Percentiles rank a stretch among this genome's conserved stretches.
These are phyloP conservation scores for Suhomyces prunicola DNA, from an alignment of 805 yeast genomes.

Conservation along the genomic window DNA sequence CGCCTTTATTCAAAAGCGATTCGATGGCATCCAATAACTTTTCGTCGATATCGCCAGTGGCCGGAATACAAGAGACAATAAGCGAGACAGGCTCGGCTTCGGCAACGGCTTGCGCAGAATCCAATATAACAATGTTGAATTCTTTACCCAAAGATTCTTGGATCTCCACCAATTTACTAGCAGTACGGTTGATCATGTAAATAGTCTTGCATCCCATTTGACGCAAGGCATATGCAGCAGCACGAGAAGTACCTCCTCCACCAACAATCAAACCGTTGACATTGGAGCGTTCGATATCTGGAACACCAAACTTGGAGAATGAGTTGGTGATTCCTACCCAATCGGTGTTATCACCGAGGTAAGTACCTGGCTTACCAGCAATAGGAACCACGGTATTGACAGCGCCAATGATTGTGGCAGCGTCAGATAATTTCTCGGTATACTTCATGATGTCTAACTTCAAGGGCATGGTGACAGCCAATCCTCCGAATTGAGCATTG, in stretches of 20 bases:
- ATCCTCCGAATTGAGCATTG: slow-evolving; percentile 74
- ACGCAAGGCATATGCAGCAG: slow-evolving; percentile 85
- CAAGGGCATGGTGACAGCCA: slow-evolving; percentile 91
- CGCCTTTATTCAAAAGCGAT: slow-evolving; percentile 42
- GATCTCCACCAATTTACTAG: slow-evolving; percentile 58
- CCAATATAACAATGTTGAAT: slow-evolving; percentile 58
- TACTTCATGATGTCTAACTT: slow-evolving; percentile 75
- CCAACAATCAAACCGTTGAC: slow-evolving; percentile 80
- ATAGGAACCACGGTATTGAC: slow-evolving; percentile 78
- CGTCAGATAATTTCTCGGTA: slow-evolving; percentile 62
- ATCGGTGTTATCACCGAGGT: slow-evolving; percentile 89
- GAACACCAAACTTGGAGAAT: slow-evolving; percentile 60
- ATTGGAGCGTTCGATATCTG: slow-evolving; percentile 30
- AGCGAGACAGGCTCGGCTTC: slow-evolving; percentile 50
- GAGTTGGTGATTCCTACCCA: slow-evolving; percentile 86
- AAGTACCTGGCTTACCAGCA: slow-evolving; percentile 32
- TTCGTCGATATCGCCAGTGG: slow-evolving; percentile 64
- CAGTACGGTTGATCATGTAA: slow-evolving; percentile 78
- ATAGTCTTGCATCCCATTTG: slow-evolving; percentile 73
- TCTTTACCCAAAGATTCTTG: slow-evolving; percentile 56
- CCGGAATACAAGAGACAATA: slow-evolving; percentile 81
- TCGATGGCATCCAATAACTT: slow-evolving; percentile 48
- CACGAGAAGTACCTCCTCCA: slow-evolving; percentile 97
- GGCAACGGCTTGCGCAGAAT: slow-evolving; percentile 44
- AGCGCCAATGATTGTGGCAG: slow-evolving; percentile 86